phyloP scores from a whole-genome alignment of 1,139 yeast genomes.

The Protomyces inouyei region DNA sequence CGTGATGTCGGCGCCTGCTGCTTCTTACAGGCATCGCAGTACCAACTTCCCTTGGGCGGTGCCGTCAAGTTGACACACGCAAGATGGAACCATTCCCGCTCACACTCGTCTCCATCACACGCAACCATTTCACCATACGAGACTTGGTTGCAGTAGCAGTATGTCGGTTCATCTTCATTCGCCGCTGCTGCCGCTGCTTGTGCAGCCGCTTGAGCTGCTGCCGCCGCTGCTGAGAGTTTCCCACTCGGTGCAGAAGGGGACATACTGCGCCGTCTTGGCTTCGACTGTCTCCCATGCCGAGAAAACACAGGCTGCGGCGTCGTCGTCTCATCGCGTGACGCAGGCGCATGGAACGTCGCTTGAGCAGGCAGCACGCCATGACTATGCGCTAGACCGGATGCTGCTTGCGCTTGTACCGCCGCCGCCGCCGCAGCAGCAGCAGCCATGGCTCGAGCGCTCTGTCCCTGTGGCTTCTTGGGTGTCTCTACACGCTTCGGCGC shows the following conservation, averaged over 20 bases:
- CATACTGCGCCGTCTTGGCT: slow-evolving; percentile 15
- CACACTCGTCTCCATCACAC: slow-evolving; percentile 91
- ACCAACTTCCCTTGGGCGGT: slow-evolving; percentile 96
- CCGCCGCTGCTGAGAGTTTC: slow-evolving; percentile 2
- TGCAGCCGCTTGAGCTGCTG: slow-evolving; percentile 1
- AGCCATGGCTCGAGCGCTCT: not conserved
- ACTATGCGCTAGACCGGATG: not conserved
- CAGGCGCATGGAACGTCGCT: not conserved
- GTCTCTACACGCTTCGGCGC: slow-evolving; percentile 23
- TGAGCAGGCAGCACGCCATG: not conserved
- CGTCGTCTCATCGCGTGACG: slow-evolving; percentile 12
- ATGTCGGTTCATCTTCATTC: slow-evolving; percentile 59
- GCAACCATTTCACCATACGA: slow-evolving; percentile 99
- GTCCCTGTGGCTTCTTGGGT: slow-evolving; percentile 8
- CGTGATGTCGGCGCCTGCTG: slow-evolving; percentile 7
- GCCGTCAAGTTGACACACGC: slow-evolving; percentile 90
- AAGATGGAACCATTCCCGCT: slow-evolving; percentile 93
- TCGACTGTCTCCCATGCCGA: slow-evolving; percentile 23
- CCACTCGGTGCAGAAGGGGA: slow-evolving; percentile 9
- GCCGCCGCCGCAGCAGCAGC: not conserved
- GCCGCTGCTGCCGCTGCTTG: slow-evolving; percentile 1
- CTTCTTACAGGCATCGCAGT: slow-evolving; percentile 75
- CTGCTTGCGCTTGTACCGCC: not conserved
- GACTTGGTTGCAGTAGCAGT: slow-evolving; percentile 93
- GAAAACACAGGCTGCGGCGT: slow-evolving; percentile 20